phyloP scores from a whole-genome alignment of 2,329 filamentous ascomycete species.

The Hymenoscyphus albidus region DNA sequence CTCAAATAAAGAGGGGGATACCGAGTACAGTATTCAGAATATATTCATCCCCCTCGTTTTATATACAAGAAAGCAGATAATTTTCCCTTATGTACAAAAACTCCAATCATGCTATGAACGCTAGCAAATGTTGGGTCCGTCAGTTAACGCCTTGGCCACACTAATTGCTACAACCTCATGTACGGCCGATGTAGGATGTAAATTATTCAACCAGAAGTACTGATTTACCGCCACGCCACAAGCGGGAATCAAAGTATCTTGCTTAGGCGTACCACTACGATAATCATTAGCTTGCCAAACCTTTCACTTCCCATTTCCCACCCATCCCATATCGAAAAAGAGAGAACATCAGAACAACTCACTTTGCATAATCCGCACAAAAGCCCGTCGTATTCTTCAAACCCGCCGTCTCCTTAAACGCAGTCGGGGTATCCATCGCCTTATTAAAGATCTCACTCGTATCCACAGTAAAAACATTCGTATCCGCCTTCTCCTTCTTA shows the following conservation, averaged over 20 bases:
- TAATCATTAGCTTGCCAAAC: conserved; percentile 9
- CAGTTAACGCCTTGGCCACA: conserved; percentile 40
- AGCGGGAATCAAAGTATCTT: conserved; percentile 40
- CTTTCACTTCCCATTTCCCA: neutral
- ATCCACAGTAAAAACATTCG: conserved; percentile 51
- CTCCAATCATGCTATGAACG: neutral
- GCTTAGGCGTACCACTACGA: conserved; percentile 43
- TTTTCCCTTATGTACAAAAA: no score
- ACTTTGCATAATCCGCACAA: conserved; percentile 53
- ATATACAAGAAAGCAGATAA: no score
- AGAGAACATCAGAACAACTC: conserved; percentile 28
- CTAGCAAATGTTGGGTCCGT: conserved; percentile 41
- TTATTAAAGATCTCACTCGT: conserved; percentile 47
- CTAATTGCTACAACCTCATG: conserved; percentile 55
- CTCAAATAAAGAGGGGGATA: no score
- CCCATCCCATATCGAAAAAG: neutral
- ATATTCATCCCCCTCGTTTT: no score
- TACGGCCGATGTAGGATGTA: conserved; percentile 62
- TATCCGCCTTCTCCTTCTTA: conserved; percentile 38
- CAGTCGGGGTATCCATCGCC: conserved; percentile 50
- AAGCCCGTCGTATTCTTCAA: conserved; percentile 54
- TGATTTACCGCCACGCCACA: conserved; percentile 56
- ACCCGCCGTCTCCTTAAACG: conserved; percentile 46
- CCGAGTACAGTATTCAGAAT: no score
- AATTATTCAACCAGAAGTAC: conserved; percentile 61